These are phyloP conservation scores for Setaria italica DNA, from an alignment of 202 grass and related monocot genomes.

Conservation along the genomic window DNA sequence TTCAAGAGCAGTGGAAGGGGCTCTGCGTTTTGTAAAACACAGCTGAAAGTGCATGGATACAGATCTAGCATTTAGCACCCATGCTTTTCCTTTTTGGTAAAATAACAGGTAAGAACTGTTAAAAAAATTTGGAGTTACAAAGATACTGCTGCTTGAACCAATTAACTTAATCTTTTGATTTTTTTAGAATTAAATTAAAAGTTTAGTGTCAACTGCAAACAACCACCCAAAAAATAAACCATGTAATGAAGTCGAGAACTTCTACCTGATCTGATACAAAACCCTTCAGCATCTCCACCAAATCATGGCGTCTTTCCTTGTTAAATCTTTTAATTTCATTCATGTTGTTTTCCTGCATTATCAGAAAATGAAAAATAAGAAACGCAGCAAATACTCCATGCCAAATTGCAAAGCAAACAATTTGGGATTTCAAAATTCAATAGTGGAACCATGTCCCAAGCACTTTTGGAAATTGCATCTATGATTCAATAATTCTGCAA, in stretches of 20 bases:
- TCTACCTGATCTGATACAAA: slow-evolving; percentile 90
- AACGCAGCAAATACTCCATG: not conserved
- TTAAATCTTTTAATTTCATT: slow-evolving; percentile 87
- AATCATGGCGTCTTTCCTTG: slow-evolving; percentile 72
- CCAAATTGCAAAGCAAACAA: not conserved
- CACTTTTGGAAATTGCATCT: not conserved
- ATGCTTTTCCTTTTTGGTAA: not conserved
- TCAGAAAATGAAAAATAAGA: slow-evolving; percentile 19
- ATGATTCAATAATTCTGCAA: slow-evolving; percentile 15
- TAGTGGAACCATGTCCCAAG: slow-evolving; percentile 20
- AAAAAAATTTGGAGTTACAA: not conserved
- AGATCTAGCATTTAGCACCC: not conserved
- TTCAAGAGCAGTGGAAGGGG: not conserved
- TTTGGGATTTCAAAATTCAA: not conserved
- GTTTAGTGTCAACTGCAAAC: slow-evolving; percentile 3
- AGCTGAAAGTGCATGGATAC: not conserved
- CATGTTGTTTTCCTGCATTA: slow-evolving; percentile 85
- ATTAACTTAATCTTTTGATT: slow-evolving; percentile 13
- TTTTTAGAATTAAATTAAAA: slow-evolving; percentile 14
- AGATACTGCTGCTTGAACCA: slow-evolving; percentile 3
- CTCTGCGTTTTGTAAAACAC: not conserved
- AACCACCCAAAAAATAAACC: slow-evolving; percentile 12
- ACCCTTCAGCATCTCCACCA: slow-evolving; percentile 82
- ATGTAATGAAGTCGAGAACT: slow-evolving; percentile 15
- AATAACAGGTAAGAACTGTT: not conserved